phyloP scores from a whole-genome alignment of 2,329 filamentous ascomycete genomes.

The Nannizzia gypsea region DNA sequence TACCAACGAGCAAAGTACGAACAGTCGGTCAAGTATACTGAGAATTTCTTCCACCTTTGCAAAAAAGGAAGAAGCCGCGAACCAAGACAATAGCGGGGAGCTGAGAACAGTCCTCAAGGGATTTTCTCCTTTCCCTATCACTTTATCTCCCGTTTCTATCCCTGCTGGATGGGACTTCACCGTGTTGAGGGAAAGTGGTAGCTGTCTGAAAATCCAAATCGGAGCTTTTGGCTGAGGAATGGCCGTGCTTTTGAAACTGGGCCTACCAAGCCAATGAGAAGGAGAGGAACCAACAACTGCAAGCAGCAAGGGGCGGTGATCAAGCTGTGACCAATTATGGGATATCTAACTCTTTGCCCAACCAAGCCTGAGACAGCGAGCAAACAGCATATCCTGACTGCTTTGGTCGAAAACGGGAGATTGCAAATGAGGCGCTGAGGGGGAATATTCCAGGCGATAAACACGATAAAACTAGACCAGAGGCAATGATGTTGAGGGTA shows the following conservation, averaged over 20 bases:
- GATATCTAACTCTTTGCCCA: not conserved
- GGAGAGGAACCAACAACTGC: not conserved
- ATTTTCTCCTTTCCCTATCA: not conserved
- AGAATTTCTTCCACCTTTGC: not conserved
- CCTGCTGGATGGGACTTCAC: not conserved
- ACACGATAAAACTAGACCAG: not conserved
- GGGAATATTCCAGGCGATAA: not conserved
- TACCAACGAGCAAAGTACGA: not conserved
- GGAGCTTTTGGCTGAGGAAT: not conserved
- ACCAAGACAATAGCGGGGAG: not conserved
- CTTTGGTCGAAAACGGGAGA: not conserved
- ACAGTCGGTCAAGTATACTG: constrained; percentile 4
- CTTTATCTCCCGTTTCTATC: not conserved
- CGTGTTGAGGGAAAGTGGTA: not conserved
- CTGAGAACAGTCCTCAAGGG: not conserved
- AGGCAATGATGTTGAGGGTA: not conserved
- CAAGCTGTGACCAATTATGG: not conserved
- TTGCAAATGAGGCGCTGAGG: not conserved
- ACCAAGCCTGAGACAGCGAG: not conserved
- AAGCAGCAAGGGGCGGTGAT: constrained; percentile 1
- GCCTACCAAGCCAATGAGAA: not conserved
- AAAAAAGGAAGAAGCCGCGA: not conserved
- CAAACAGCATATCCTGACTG: not conserved
- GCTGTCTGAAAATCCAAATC: not conserved
- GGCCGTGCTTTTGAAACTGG: not conserved